phyloP scores from a whole-genome alignment of 768 basidiomycete genomes.

The Pleurotus tuoliensis region DNA sequence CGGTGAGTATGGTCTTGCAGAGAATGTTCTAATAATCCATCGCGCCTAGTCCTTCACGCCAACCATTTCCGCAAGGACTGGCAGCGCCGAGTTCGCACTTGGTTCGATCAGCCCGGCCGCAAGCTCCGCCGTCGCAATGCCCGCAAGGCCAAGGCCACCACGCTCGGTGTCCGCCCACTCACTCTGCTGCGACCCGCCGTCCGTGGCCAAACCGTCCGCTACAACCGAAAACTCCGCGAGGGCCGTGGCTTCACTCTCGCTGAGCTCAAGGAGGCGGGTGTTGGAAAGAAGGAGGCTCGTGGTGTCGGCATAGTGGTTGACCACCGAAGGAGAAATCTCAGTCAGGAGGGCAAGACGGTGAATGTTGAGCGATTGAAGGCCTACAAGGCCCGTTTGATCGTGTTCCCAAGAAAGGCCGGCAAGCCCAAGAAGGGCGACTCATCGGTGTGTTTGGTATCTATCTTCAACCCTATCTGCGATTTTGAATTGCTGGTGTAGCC shows the following conservation, averaged over 20 bases:
- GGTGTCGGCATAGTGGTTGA: slow-evolving; percentile 94
- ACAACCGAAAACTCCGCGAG: slow-evolving; percentile 96
- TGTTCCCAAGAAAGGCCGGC: slow-evolving; percentile 94
- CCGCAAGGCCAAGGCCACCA: slow-evolving; percentile 85
- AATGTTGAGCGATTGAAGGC: slow-evolving; percentile 93
- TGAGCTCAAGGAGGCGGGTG: slow-evolving; percentile 95
- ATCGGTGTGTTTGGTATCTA: slow-evolving; percentile 50
- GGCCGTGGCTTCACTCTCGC: slow-evolving; percentile 94
- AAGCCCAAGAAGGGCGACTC: slow-evolving; percentile 97
- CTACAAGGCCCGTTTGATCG: slow-evolving; percentile 89
- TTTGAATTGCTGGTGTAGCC: slow-evolving; percentile 40
- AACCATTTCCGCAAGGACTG: slow-evolving; percentile 99
- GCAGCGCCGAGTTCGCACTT: slow-evolving; percentile 94
- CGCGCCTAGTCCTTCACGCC: slow-evolving; percentile 68
- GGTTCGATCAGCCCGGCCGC: slow-evolving; percentile 99
- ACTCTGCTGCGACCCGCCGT: slow-evolving; percentile 94
- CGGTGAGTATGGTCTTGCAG: slow-evolving; percentile 39
- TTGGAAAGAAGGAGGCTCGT: slow-evolving; percentile 89
- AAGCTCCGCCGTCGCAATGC: slow-evolving; percentile 94
- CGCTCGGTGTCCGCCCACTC: slow-evolving; percentile 89
- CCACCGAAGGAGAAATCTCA: slow-evolving; percentile 93
- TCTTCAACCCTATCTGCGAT: slow-evolving; percentile 7
- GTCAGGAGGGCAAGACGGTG: slow-evolving; percentile 93
- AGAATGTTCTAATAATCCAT: slow-evolving; percentile 7
- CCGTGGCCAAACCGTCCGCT: slow-evolving; percentile 92